Conservation (phyloP, 2,329 filamentous ascomycete species). For the Metarhizium album region DNA sequence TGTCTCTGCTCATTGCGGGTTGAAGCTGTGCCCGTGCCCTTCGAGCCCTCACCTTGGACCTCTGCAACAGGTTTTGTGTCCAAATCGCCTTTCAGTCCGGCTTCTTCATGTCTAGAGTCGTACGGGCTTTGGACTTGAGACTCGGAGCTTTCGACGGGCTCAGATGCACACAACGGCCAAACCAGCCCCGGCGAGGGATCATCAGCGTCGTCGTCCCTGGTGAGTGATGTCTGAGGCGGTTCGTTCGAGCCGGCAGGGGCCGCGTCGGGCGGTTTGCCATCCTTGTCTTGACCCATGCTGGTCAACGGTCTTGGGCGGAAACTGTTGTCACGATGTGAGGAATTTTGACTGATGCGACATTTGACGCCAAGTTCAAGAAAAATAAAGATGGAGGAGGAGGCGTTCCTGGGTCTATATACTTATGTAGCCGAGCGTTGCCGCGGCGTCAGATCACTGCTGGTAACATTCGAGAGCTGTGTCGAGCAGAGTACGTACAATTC, state of each 20-base stretch:
- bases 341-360: neutral
- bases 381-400: neutral
- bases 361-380: neutral
- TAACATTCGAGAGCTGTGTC: neutral
- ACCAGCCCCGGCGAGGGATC: neutral
- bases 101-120: neutral
- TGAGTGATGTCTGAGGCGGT: neutral
- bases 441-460: neutral
- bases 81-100: neutral
- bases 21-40: too few relatives aligned
- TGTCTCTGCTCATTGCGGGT: too few relatives aligned
- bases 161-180: too few relatives aligned
- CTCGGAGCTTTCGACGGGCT: neutral
- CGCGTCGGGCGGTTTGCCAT: neutral
- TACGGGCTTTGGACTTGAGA: neutral
- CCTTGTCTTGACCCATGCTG: neutral
- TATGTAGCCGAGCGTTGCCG: neutral
- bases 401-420: neutral
- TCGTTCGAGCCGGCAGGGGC: neutral
- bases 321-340: neutral
- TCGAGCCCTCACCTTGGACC: too few relatives aligned
- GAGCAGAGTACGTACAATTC: neutral
- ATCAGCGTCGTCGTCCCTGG: neutral
- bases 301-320: neutral
- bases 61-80: too few relatives aligned